Evolutionary conservation across 2,329 filamentous ascomycete species (phyloP).

Genomic region (Lithohypha guttulata): DNA sequence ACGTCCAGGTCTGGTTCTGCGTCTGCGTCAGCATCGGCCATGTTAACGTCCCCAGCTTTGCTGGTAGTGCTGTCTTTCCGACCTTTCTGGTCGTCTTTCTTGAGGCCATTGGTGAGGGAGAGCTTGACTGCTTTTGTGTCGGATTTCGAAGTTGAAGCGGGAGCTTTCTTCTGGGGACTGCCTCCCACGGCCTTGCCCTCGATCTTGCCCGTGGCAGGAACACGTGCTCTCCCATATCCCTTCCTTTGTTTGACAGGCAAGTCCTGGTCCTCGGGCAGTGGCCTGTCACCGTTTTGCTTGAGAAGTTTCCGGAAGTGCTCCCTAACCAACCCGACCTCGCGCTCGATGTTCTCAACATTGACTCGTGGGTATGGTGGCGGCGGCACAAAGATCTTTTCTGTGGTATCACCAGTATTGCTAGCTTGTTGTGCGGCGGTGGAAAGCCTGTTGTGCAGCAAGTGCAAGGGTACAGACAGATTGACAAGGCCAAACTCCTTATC

Average conservation of each 20-base stretch:
- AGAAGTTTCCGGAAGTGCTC: slow-evolving; percentile 87
- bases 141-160: slow-evolving; percentile 18
- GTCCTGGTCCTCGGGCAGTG: slow-evolving; percentile 88
- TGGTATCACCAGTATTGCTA: slow-evolving; percentile 9
- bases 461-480: slow-evolving; percentile 80
- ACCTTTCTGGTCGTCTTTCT: slow-evolving; percentile 17
- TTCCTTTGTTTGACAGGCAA: slow-evolving; percentile 78
- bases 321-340: slow-evolving; percentile 77
- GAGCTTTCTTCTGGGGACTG: slow-evolving; percentile 34
- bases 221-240: slow-evolving; percentile 32
- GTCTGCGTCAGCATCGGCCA: slow-evolving; percentile 13
- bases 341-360: slow-evolving; percentile 63
- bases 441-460: slow-evolving; percentile 85
- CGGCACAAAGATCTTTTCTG: slow-evolving; percentile 43
- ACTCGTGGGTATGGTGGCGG: slow-evolving; percentile 67
- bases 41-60: slow-evolving; percentile 13
- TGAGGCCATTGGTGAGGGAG: slow-evolving; percentile 8
- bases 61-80: slow-evolving; percentile 13
- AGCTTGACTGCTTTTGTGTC: slow-evolving; percentile 11
- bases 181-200: slow-evolving; percentile 23
- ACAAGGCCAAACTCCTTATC: slow-evolving; percentile 84
- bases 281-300: slow-evolving; percentile 69
- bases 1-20: no score
- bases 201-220: slow-evolving; percentile 38
- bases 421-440: slow-evolving; percentile 55